Percentiles rank a stretch among this genome's conserved stretches.
These are phyloP conservation scores for Phaseolus coccineus DNA, from an alignment of 331 rosid genomes.

Conservation along the genomic window DNA sequence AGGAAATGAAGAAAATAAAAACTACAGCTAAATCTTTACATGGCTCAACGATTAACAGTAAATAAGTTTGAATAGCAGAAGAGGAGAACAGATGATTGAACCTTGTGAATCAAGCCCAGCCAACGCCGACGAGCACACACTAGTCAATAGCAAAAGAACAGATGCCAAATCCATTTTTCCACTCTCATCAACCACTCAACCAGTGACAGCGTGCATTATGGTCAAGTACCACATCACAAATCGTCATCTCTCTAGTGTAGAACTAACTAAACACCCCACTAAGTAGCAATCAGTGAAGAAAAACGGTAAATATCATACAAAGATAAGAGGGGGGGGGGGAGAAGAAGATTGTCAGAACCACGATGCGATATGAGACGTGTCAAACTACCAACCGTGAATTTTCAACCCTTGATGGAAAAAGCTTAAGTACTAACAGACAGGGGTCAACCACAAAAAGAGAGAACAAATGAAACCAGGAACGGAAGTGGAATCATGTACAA, in stretches of 20 bases:
- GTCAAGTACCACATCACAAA: slow-evolving; percentile 34
- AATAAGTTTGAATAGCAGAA: slow-evolving; percentile 4
- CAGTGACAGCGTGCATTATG: slow-evolving; percentile 31
- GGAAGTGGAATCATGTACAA: slow-evolving; percentile 39
- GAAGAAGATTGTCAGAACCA: not conserved
- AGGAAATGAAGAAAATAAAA: slow-evolving; percentile 11
- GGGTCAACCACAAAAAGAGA: slow-evolving; percentile 20
- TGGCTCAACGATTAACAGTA: slow-evolving; percentile 1
- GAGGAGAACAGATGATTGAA: slow-evolving; percentile 38
- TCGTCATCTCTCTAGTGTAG: slow-evolving; percentile 45
- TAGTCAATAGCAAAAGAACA: slow-evolving; percentile 54
- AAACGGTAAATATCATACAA: not conserved
- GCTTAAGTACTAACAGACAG: slow-evolving; percentile 21
- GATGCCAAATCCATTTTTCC: slow-evolving; percentile 66
- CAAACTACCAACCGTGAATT: slow-evolving; percentile 18
- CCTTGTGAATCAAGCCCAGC: slow-evolving; percentile 71
- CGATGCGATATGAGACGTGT: slow-evolving; percentile 16
- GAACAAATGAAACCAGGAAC: slow-evolving; percentile 20
- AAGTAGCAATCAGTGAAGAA: slow-evolving; percentile 9
- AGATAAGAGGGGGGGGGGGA: not conserved
- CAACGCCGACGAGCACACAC: slow-evolving; percentile 52
- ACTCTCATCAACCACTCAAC: slow-evolving; percentile 52
- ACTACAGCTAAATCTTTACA: slow-evolving; percentile 15
- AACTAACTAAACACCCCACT: slow-evolving; percentile 40
- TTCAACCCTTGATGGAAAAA: slow-evolving; percentile 18